Base-by-base conservation (phyloP, 768 basidiomycete genomes). In the Lactarius sanguifluus region DNA sequence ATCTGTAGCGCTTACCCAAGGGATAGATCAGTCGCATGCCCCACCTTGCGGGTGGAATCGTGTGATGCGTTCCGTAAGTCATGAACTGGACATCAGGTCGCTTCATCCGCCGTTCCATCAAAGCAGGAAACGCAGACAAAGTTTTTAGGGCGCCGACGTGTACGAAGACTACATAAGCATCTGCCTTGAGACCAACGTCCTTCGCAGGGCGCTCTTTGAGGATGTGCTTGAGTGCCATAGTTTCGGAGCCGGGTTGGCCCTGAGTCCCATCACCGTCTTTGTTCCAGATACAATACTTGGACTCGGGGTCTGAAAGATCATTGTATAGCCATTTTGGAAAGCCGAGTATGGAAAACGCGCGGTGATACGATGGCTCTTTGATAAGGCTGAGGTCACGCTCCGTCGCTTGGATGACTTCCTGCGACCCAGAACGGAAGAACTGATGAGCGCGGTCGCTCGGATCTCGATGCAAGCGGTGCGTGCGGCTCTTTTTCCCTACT, bases 1-100 rank as follows among this genome's bases (percentile, higher is more conserved):
- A 34, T 34, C 45, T 56, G 32, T 25, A 13, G 47, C 38, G 74
- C 82, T 59, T 72, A 90, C 91, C 91, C 64, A 84, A 74, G 45
- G 88, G 87, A 71, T 84, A 91, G 13, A 92, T 82, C 68, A 88
- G 87, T 38, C 81, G 80, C 9, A 91, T 70, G n/a, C 82, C 83
- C 89, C 87, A 90, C 38, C 79, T 75, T 7, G 78, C 73, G 20
- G 79, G 80, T n/a, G 79, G 74, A 16, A 89, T 76, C 20, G 73
- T 79, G 34, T 82, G 75, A 74, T 89, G 84, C 13, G 86, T 83
- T 0, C 91, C 91, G 76, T 87, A 93, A 0, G 83, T 83, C 72
- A 85, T 85, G 70, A 91, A 90, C 40, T 82, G 85, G 8, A 84
- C 72, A 47, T 84, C 81, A 34, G 79, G 76, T 3, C 75, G 74